Percentiles rank a stretch among this genome's conserved stretches.
Evolutionary conservation across 495 filamentous ascomycete genomes (phyloP).

Genomic region (Annulohypoxylon nitens): DNA sequence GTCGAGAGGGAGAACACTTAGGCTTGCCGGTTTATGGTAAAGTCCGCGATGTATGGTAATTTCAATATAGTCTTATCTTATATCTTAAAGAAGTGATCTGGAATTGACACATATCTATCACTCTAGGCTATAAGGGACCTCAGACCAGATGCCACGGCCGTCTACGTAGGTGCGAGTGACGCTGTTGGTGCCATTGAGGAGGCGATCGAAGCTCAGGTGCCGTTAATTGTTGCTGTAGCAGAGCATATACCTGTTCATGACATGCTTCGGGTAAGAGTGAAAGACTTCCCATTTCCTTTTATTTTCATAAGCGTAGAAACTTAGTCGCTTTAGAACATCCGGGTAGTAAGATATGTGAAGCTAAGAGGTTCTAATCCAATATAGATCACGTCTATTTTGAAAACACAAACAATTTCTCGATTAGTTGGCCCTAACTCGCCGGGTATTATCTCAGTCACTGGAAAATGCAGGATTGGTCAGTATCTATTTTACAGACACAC

Average conservation of each 20-base stretch:
- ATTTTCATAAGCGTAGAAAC: not conserved
- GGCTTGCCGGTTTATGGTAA: constrained; percentile 82
- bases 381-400: constrained; percentile 78
- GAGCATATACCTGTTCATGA: constrained; percentile 93
- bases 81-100: not conserved
- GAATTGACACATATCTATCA: not conserved
- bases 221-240: constrained; percentile 88
- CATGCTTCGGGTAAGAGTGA: constrained; percentile 75
- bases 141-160: constrained; percentile 86
- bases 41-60: constrained; percentile 69
- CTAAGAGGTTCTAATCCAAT: constrained; percentile 2
- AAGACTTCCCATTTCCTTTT: not conserved
- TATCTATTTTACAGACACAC: not conserved
- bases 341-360: not conserved
- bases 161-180: constrained; percentile 86
- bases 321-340: not conserved
- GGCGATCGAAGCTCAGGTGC: constrained; percentile 89
- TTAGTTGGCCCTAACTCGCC: constrained; percentile 90
- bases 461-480: constrained; percentile 79
- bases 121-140: constrained; percentile 77
- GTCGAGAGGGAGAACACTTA: constrained; percentile 81
- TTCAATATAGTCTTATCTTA: not conserved
- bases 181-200: constrained; percentile 86
- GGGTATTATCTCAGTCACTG: constrained; percentile 87
- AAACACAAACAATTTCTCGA: constrained; percentile 82